Base-by-base conservation (phyloP, 208 protist genomes). In the Wallacemonas sp. region DNA sequence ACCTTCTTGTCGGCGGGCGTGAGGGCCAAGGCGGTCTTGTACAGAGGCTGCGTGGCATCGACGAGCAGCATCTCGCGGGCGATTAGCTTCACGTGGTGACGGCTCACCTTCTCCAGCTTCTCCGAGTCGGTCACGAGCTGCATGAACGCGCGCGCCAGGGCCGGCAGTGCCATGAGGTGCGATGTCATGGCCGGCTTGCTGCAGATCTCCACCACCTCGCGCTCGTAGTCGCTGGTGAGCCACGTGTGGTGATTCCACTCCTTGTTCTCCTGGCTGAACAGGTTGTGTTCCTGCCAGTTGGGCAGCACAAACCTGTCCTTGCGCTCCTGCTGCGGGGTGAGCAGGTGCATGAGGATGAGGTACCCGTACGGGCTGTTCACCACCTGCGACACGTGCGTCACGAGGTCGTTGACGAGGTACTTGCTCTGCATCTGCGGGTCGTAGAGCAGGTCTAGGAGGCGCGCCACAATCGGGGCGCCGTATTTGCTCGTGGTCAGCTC, bases 161-260 rank as follows among this genome's bases (percentile, higher is more conserved):
- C 72, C 7, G 88, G 85, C 14, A 96, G 54, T 1, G 80, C 84
- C 23, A 69, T 62, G 26, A 93, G 78, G 67, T 96, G 91, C 25
- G 91, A 87, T 2, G 65, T 74, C 67, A 81, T 69, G n/a, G 91
- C 91, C 5, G 78, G 72, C 67, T 92, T 91, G 66, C 73, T 77
- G 68, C 91, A 94, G 29, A 94, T 84, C 76, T 96, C 87, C 0
- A 96, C 85, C 42, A 72, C 78, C 72, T 96, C 87, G 20, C 67
- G 42, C 31, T 77, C 61, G 73, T 85, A 91, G 45, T 93, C 71
- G 26, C 77, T 67, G 11, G 84, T 90, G 25, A 96, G 84, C 91
- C 91, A 96, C 41, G 86, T 91, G 77, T 94, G 88, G 54, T 73
- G 76, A 59, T 96, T 96, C 88, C 91, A 96, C 41, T 77, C 65